Evolutionary conservation across 2,329 filamentous ascomycete species (phyloP).

Genomic region (Fusarium anthophilum): DNA sequence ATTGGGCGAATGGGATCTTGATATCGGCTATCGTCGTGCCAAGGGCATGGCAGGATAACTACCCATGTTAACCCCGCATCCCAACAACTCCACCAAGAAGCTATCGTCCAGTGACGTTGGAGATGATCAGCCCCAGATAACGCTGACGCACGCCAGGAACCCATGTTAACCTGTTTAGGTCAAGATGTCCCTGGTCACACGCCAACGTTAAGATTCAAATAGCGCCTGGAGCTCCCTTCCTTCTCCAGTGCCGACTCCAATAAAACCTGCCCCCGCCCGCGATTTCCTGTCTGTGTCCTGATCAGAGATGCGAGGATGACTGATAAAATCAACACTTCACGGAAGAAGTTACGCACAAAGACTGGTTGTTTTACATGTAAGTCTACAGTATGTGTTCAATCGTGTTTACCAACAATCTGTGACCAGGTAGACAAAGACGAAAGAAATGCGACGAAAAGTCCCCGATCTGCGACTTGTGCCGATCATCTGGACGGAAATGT

Average conservation of each 20-base stretch:
- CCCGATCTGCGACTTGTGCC: constrained; percentile 18
- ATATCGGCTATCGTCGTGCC: neutral
- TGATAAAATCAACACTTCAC: neutral
- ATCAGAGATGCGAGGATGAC: neutral
- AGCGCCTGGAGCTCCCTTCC: neutral
- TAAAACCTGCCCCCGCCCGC: neutral
- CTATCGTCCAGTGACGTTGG: neutral
- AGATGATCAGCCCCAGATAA: neutral
- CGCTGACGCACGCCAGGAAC: neutral
- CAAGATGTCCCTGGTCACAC: neutral
- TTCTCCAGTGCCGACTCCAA: rapidly evolving
- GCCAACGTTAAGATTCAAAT: neutral
- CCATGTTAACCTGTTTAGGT: neutral
- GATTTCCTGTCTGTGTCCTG: neutral
- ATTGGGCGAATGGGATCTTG: neutral
- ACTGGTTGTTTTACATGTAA: constrained; percentile 34
- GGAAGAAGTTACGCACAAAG: constrained; percentile 22
- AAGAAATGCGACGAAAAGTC: constrained; percentile 32
- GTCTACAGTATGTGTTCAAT: rapidly evolving
- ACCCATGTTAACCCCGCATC: neutral
- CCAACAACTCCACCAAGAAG: neutral
- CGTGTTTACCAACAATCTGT: neutral
- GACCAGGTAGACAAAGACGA: constrained; percentile 20
- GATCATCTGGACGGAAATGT: neutral
- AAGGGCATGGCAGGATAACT: neutral